Evolutionary conservation across 495 filamentous ascomycete genomes (phyloP).

Genomic region (Podospora pseudopauciseta): DNA sequence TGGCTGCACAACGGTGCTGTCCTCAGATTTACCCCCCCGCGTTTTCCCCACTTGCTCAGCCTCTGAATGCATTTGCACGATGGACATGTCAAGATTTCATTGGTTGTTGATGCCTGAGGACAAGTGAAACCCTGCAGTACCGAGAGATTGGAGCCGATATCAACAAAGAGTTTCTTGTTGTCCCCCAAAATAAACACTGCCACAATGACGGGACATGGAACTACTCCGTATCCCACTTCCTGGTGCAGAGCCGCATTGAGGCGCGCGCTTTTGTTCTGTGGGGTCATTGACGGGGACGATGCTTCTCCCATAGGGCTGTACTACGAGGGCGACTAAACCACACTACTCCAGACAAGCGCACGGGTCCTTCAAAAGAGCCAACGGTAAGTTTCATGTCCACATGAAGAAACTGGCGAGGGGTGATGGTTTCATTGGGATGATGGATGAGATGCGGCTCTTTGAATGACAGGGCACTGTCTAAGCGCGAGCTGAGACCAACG

Average conservation of each 20-base stretch:
- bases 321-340: neutral
- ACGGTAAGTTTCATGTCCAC: neutral
- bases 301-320: neutral
- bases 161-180: neutral
- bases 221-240: neutral
- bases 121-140: neutral
- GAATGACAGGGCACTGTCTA: neutral
- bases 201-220: neutral
- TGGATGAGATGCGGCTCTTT: neutral
- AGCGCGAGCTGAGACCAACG: neutral
- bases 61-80: neutral
- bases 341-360: neutral
- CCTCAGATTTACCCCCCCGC: conserved; percentile 10
- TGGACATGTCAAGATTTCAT: neutral
- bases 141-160: conserved; percentile 6
- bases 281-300: neutral
- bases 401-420: neutral
- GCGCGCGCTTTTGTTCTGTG: conserved; percentile 1
- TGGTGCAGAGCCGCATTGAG: neutral
- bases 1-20: conserved; percentile 6
- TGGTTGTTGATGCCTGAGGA: conserved; percentile 1
- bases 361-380: neutral
- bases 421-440: neutral
- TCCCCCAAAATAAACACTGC: neutral
- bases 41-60: conserved; percentile 7